These are phyloP conservation scores for Phytophthora pisi DNA, from an alignment of 352 stramenopile genomes.

Conservation along the genomic window DNA sequence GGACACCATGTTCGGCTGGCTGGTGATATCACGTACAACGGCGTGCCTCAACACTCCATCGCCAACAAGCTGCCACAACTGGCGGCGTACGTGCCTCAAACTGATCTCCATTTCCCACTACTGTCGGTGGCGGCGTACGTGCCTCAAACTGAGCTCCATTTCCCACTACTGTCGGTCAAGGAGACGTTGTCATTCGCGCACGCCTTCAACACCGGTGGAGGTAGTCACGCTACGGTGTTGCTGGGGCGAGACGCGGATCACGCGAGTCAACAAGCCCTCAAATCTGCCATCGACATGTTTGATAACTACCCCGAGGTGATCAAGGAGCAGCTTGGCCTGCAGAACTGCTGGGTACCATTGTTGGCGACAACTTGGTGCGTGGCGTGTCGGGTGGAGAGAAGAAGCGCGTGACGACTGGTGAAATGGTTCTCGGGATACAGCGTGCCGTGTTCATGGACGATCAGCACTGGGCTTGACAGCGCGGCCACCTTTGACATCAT, in stretches of 20 bases:
- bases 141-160: constrained; percentile 1
- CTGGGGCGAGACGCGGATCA: constrained; percentile 2
- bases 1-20: no score
- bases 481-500: constrained; percentile 91
- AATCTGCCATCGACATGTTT: background rate
- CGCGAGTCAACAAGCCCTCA: constrained; percentile 4
- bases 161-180: constrained; percentile 5
- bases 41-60: constrained; percentile 1
- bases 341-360: no score
- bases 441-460: constrained; percentile 75
- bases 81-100: background rate
- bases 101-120: background rate
- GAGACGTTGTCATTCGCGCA: constrained; percentile 20
- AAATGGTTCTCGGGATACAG: constrained; percentile 77
- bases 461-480: constrained; percentile 86
- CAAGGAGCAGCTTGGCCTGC: no score
- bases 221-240: background rate
- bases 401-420: constrained; percentile 63
- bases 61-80: constrained; percentile 4
- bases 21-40: constrained; percentile 16
- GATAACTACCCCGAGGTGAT: no score
- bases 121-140: background rate
- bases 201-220: constrained; percentile 1
- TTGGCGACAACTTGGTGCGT: constrained; percentile 6
- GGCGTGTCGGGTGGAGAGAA: constrained; percentile 83